phyloP scores from a whole-genome alignment of 1,284 basidiomycete species.

The Fomitopsis pinicola region DNA sequence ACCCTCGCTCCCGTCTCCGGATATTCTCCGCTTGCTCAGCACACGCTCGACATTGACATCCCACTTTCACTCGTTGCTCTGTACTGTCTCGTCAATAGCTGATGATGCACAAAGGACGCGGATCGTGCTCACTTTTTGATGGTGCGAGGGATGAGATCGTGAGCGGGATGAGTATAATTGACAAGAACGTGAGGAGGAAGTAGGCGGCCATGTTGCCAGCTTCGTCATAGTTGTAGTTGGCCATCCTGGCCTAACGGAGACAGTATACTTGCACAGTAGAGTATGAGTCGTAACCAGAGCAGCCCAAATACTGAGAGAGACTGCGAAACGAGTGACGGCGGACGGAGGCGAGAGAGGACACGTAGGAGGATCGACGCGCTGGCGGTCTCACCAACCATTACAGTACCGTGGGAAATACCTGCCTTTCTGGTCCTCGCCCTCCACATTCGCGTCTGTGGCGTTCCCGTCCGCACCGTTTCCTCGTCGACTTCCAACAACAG shows the following conservation, averaged over 20 bases:
- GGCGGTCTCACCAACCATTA: constrained; percentile 11
- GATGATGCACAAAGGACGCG: too few species aligned
- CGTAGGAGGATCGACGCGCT: constrained; percentile 10
- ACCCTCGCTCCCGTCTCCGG: constrained; percentile 39
- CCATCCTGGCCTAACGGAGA: constrained; percentile 42
- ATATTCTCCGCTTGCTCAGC: constrained; percentile 50
- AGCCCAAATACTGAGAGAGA: constrained; percentile 8
- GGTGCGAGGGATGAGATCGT: constrained; percentile 47
- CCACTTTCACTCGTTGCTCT: constrained; percentile 27
- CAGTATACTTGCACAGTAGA: constrained; percentile 2
- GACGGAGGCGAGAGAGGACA: constrained; percentile 7
- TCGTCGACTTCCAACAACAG: not conserved
- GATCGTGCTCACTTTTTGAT: constrained; percentile 32
- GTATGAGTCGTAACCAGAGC: constrained; percentile 3
- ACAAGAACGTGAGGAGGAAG: constrained; percentile 84
- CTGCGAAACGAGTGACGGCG: constrained; percentile 3
- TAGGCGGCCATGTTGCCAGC: constrained; percentile 86
- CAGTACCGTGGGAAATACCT: constrained; percentile 15
- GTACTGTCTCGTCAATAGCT: not conserved
- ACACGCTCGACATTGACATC: constrained; percentile 71
- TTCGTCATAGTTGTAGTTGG: constrained; percentile 85
- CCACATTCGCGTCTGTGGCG: not conserved
- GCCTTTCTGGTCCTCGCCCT: not conserved
- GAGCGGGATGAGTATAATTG: constrained; percentile 73
- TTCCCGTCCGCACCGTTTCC: too few species aligned